Evolutionary conservation across 768 basidiomycete genomes (phyloP).

Genomic region (Boletus barrowsii): DNA sequence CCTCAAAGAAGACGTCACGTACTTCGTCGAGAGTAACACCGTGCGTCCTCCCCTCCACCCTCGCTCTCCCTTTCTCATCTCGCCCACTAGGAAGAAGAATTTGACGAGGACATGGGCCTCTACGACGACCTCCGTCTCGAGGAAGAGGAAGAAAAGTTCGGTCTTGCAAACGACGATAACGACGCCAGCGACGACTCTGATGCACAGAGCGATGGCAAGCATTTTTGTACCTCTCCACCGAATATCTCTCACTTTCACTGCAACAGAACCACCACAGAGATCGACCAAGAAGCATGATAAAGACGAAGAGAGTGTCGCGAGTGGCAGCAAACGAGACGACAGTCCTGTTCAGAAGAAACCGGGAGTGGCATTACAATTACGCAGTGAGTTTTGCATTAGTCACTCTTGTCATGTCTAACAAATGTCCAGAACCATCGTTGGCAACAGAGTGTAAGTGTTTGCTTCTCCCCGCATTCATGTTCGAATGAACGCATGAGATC

Average conservation of each 20-base stretch:
- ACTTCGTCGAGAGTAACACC: constrained; percentile 94
- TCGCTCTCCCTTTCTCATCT: constrained; percentile 17
- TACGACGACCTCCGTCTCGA: constrained; percentile 98
- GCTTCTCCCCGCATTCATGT: neutral
- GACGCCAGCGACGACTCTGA: constrained; percentile 74
- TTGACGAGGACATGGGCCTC: constrained; percentile 95
- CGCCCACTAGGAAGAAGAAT: constrained; percentile 80
- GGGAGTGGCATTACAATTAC: constrained; percentile 53
- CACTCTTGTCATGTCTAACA: constrained; percentile 12
- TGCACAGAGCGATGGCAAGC: constrained; percentile 65
- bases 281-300: constrained; percentile 67
- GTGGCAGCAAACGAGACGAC: constrained; percentile 66
- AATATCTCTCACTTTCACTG: neutral
- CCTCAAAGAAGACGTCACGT: constrained; percentile 91
- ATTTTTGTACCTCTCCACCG: neutral
- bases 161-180: constrained; percentile 67
- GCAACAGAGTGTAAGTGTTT: constrained; percentile 51
- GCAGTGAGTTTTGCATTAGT: constrained; percentile 55
- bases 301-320: constrained; percentile 74
- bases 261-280: constrained; percentile 60
- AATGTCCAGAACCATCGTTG: constrained; percentile 59
- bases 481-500: constrained; percentile 6
- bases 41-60: constrained; percentile 48
- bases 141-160: constrained; percentile 94
- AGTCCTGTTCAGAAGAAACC: constrained; percentile 83